Evolutionary conservation across 1,284 basidiomycete genomes (phyloP), one percentile per base, ranked within the genome.

Genomic region (Cutaneotrichosporon spelunceum): DNA sequence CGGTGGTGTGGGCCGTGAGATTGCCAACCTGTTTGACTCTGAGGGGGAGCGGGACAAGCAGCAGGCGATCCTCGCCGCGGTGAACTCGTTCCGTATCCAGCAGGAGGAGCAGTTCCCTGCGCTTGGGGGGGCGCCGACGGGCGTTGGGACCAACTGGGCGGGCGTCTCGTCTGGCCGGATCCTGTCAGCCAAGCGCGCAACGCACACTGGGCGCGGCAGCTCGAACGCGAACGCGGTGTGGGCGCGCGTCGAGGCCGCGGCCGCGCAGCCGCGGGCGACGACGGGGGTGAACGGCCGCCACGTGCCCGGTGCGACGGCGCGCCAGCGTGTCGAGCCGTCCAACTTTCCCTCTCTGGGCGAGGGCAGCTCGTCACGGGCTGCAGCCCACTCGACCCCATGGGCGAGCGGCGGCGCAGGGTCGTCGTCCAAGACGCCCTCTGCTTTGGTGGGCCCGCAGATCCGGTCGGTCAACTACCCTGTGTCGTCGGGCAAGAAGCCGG

Each of bases 241-340:
- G 87, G 91, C 91, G 68, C 87, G 91, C 26, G 93, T 96, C 44
- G 93, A 91, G 23, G 85, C 86, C 59, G 93, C 91, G 0, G 93
- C 91, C 1, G 82, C 83, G 4, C 81, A 83, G 6, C 81, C 81
- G 59, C 53, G 83, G 76, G 61, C 85, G 76, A 53, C 84, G 67
- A 57, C 83, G 66, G 66, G 70, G 13, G 47, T 63, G 2, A 73
- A 72, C 48, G 72, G 70, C 9, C 70, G 74, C 26, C 60, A 50
- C 29, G 75, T 79, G 11, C 75, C 78, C 10, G 77, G 76, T 7
- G 71, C 76, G 0, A 55, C 63, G 13, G 52, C 36, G 1, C 44
- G 57, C 0, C 26, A 61, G 1, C 55, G 21, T 36, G 47, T 39
- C 48, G 60, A 67, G 2, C 27, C 63, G 2, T 33, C 64, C 5